Conservation (phyloP, 1,284 basidiomycete species). For the Boletellus sp. region DNA sequence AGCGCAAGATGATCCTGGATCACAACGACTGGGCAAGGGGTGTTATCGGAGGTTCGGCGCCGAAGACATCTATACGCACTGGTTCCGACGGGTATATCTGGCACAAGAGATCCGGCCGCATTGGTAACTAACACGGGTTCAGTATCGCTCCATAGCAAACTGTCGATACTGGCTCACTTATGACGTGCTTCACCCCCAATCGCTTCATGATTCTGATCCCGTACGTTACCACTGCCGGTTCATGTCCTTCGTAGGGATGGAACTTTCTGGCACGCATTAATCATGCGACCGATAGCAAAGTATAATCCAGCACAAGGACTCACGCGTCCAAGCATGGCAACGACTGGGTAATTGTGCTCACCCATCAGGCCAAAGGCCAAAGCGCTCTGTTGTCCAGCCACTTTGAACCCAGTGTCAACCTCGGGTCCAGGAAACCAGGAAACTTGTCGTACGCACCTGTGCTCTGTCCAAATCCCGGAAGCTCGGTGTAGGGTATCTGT, state of each 20-base stretch:
- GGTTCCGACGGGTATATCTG: constrained; percentile 71
- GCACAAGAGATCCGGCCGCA: constrained; percentile 77
- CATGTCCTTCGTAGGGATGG: constrained; percentile 80
- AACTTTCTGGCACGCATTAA: constrained; percentile 42
- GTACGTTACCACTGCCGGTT: constrained; percentile 64
- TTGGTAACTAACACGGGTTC: constrained; percentile 66
- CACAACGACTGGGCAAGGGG: constrained; percentile 57
- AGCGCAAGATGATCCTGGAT: constrained; percentile 81
- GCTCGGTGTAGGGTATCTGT: constrained; percentile 54
- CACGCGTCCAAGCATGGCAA: constrained; percentile 83
- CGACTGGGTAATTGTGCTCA: constrained; percentile 60
- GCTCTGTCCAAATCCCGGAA: constrained; percentile 70
- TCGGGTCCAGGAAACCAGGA: background rate
- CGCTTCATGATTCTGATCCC: constrained; percentile 75
- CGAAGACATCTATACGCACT: constrained; percentile 45
- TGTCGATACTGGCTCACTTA: constrained; percentile 49
- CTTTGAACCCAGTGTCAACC: constrained; percentile 32
- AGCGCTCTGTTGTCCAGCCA: constrained; percentile 71
- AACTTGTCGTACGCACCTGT: constrained; percentile 49
- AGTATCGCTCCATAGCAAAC: background rate
- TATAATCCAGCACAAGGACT: constrained; percentile 18
- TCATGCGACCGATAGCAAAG: background rate
- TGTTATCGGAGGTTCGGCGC: constrained; percentile 12
- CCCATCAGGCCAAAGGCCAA: constrained; percentile 79
- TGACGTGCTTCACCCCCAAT: constrained; percentile 69